Evolutionary conservation across 192 early-diverging fungal genomes (phyloP), one percentile per base, ranked within the genome.

Genomic region (Coemansia biformis): DNA sequence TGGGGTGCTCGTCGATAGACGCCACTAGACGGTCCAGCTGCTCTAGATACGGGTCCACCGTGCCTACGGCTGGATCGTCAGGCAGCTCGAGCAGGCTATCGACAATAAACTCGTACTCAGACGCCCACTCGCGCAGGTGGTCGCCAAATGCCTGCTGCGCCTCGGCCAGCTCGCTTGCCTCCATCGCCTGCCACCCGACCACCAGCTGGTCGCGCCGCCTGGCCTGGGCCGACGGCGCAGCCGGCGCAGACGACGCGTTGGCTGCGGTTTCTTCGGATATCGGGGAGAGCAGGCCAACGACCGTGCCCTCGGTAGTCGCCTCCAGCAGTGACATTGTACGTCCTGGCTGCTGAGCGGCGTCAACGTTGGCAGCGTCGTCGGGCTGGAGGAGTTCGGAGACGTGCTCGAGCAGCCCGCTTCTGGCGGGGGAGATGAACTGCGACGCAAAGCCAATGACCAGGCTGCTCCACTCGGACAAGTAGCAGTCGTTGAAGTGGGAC

Each of bases 351-450:
- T n/a, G n/a, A n/a, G n/a, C n/a, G n/a, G n/a, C n/a, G n/a, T n/a
- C n/a, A n/a, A n/a, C n/a, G n/a, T n/a, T n/a, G n/a, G n/a, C n/a
- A n/a, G n/a, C n/a, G n/a, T n/a, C n/a, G 11, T 38, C 18, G 11
- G 23, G 29, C 36, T 56, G 38, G 12, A 13, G 15, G 30, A 12
- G 43, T 30, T 17, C 16, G 3, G 22, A 8, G 18, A 10, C 26
- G 33, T 51, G 47, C 18, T 72, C 68, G 2, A 72, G 45, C 15
- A 64, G 43, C 32, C 68, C 68, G 37, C 61, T 72, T 12, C 60
- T 57, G 19, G 68, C 56, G 0, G 70, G 70, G 24, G 70, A 63
- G 26, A 74, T 43, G 58, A 74, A 74, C 59, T 74, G 70, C 58
- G 63, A 74, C 6, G 59, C 63, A 55, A 74, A 74, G 6, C 70